phyloP scores from a whole-genome alignment of 2,329 filamentous ascomycete genomes.

The Neoarthrinium moseri region DNA sequence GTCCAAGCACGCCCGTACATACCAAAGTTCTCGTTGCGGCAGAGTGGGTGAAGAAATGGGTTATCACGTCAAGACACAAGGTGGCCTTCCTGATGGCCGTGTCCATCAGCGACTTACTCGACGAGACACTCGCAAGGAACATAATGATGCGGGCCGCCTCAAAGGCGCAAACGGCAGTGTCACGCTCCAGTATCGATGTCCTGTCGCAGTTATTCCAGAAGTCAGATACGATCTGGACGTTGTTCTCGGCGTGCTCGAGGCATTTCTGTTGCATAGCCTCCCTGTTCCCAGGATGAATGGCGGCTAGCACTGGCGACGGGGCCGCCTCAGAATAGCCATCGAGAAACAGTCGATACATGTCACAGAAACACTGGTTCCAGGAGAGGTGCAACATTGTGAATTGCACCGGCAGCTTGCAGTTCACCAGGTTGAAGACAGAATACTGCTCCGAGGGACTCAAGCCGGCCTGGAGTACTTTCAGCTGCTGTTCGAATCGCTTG shows the following conservation, averaged over 20 bases:
- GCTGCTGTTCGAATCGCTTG: slow-evolving; percentile 22
- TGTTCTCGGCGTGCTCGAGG: slow-evolving; percentile 35
- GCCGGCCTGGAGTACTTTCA: slow-evolving; percentile 17
- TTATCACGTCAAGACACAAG: slow-evolving; percentile 26
- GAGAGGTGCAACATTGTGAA: slow-evolving; percentile 33
- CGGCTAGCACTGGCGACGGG: slow-evolving; percentile 26
- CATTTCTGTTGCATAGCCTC: slow-evolving; percentile 30
- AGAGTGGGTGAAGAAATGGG: slow-evolving; percentile 23
- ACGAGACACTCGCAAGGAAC: slow-evolving; percentile 23
- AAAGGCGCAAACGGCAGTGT: slow-evolving; percentile 41
- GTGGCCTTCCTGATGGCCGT: slow-evolving; percentile 22
- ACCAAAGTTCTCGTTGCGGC: slow-evolving; percentile 27
- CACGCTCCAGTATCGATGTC: slow-evolving; percentile 34
- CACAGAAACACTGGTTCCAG: slow-evolving; percentile 42
- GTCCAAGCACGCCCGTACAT: slow-evolving; percentile 2
- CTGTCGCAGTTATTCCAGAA: slow-evolving; percentile 23
- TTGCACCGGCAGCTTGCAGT: slow-evolving; percentile 21
- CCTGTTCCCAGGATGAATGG: slow-evolving; percentile 25
- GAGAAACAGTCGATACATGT: slow-evolving; percentile 42
- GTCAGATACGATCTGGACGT: slow-evolving; percentile 32
- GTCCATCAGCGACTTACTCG: slow-evolving; percentile 18
- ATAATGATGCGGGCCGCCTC: slow-evolving; percentile 37
- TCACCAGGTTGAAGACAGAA: slow-evolving; percentile 19
- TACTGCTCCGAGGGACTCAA: slow-evolving; percentile 21
- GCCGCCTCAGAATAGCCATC: slow-evolving; percentile 39